Conservation (phyloP, 768 basidiomycete genomes). For the Tremella mesenterica region DNA sequence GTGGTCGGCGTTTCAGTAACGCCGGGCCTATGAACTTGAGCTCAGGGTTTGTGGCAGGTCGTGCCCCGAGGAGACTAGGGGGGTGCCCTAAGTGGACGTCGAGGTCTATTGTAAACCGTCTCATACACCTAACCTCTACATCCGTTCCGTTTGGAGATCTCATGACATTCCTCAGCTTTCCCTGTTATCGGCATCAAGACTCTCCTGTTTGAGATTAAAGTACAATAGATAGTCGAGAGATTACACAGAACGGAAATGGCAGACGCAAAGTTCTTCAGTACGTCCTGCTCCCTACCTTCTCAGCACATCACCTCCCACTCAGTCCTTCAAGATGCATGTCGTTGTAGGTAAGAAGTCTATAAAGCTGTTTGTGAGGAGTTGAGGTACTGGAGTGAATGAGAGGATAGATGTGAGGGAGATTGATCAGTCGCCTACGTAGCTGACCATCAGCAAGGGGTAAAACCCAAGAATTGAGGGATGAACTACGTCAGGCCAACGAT, state of each 20-base stretch:
- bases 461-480: conserved; percentile 70
- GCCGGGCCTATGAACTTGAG: no score
- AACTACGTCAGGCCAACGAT: conserved; percentile 74
- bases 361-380: no score
- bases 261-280: conserved; percentile 46
- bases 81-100: no score
- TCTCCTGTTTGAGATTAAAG: background rate
- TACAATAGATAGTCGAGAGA: background rate
- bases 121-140: no score
- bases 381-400: no score
- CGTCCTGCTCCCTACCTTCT: conserved; percentile 5
- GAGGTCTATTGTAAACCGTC: no score
- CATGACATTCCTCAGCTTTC: no score
- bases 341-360: background rate
- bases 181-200: background rate
- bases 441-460: conserved; percentile 43
- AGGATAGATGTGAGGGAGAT: background rate
- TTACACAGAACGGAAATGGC: conserved; percentile 27
- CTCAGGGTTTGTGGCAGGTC: no score
- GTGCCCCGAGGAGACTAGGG: no score
- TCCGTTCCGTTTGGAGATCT: no score
- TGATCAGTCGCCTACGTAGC: no score
- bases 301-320: background rate
- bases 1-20: no score
- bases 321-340: background rate